Conservation (phyloP, 2,329 filamentous ascomycete species). For the Teratosphaeriaceae sp. region DNA sequence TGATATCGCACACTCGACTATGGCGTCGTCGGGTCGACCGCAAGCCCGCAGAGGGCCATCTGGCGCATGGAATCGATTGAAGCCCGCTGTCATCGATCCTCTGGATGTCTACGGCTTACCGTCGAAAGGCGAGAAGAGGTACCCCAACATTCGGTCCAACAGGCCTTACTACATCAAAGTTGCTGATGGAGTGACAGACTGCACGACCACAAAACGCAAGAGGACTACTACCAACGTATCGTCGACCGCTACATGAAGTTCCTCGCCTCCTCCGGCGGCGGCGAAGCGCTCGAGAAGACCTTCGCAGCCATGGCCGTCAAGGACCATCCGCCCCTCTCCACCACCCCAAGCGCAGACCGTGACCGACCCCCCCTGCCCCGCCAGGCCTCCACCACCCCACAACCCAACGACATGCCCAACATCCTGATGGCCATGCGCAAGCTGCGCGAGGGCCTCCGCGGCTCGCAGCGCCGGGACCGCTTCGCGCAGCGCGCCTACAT, state of each 20-base stretch:
- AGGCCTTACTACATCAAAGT: not conserved
- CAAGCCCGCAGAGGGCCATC: slow-evolving; percentile 36
- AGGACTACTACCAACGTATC: slow-evolving; percentile 80
- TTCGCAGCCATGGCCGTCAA: slow-evolving; percentile 58
- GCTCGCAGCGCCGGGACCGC: slow-evolving; percentile 64
- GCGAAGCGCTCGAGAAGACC: slow-evolving; percentile 65
- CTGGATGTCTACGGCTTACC: slow-evolving; percentile 77
- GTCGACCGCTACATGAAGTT: slow-evolving; percentile 85
- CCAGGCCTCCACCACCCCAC: slow-evolving; percentile 27
- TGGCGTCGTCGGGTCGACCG: slow-evolving; percentile 20
- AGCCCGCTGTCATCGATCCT: slow-evolving; percentile 66
- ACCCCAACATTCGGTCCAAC: slow-evolving; percentile 15
- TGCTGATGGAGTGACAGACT: slow-evolving; percentile 29
- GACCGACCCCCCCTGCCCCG: slow-evolving; percentile 20
- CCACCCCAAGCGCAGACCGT: slow-evolving; percentile 14
- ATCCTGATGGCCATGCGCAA: slow-evolving; percentile 84
- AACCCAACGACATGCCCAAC: slow-evolving; percentile 60
- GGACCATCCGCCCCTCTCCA: slow-evolving; percentile 10
- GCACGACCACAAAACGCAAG: slow-evolving; percentile 66
- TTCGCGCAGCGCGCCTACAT: slow-evolving; percentile 89
- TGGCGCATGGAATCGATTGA: slow-evolving; percentile 63
- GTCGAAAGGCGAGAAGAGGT: slow-evolving; percentile 88
- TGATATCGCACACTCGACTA: too few species aligned
- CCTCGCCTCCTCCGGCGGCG: slow-evolving; percentile 66
- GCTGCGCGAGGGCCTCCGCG: slow-evolving; percentile 81